Evolutionary conservation across 2,329 filamentous ascomycete genomes (phyloP), one percentile per base, ranked within the genome.

Genomic region (Ophiobolus disseminans): DNA sequence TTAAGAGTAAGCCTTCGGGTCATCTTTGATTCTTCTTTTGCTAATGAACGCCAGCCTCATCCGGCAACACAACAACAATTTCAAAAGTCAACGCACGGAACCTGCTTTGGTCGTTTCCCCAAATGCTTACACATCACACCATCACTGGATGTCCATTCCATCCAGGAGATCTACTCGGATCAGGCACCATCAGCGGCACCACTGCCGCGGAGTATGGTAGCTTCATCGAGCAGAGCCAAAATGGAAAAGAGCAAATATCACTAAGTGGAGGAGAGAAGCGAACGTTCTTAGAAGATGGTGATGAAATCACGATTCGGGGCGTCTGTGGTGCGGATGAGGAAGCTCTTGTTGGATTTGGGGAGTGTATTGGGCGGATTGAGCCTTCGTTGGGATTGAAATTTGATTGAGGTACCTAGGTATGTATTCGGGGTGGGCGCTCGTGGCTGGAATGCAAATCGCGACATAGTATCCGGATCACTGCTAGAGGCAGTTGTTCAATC

Each of bases 111-210:
- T 91, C 88, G 0, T 93, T 92, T 74, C 83, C 87, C 4, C 89
- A 93, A 70, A 91, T 92, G 88, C 78, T 93, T 31, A 83, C 89
- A 1, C 89, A 93, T 68, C 89, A 93, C 68, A 85, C 86, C 1
- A 81, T 90, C 37, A 88, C 86, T 1, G 89, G 89, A 5, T 94
- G 89, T 69, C 84, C 86, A 3, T 80, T 94, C 78, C 81, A 84
- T 37, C 81, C 86, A 0, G 89, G 89, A 25, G 89, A 94, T 66
- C 72, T 94, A 42, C 75, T 94, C 5, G 90, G 89, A 2, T 90
- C 87, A 2, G 90, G 90, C 3, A 94, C 90, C 1, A 93, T 94
- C 61, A 87, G 83, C 34, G 89, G 90, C 2, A 78, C 70, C 4
- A 78, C 72, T 35, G 71, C 75, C n/a, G 73, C 75, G 9, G 82